Percentiles rank a stretch among this genome's conserved stretches.
Conservation (phyloP, 1,139 yeast genomes). For the Trichomonascaceae sp. region DNA sequence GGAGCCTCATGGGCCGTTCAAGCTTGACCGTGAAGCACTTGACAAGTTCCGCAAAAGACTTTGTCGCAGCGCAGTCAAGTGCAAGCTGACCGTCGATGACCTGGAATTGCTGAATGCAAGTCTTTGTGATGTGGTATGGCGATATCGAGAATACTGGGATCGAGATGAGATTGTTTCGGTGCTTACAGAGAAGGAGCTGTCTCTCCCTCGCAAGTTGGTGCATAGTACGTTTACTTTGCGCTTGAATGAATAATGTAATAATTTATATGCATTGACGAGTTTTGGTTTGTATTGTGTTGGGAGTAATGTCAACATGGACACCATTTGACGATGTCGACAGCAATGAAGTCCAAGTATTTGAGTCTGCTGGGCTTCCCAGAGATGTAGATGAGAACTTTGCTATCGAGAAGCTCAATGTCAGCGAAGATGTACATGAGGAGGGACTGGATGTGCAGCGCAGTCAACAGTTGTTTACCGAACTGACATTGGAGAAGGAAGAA, state of each 20-base stretch:
- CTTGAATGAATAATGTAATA: slow-evolving; percentile 4
- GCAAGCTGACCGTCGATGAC: slow-evolving; percentile 35
- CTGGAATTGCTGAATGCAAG: slow-evolving; percentile 64
- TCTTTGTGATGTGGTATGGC: slow-evolving; percentile 67
- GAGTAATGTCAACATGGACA: neutral
- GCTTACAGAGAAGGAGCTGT: slow-evolving; percentile 10
- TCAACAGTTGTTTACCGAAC: too few relatives aligned
- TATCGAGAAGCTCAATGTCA: too few relatives aligned
- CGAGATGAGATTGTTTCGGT: slow-evolving; percentile 29
- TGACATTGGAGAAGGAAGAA: slow-evolving; percentile 1
- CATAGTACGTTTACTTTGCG: slow-evolving; percentile 1
- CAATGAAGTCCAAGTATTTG: too few relatives aligned
- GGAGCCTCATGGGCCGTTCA: neutral
- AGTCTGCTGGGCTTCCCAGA: too few relatives aligned
- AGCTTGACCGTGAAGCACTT: slow-evolving; percentile 2
- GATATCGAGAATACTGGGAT: slow-evolving; percentile 52
- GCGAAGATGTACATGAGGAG: too few relatives aligned
- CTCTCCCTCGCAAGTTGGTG: slow-evolving; percentile 1
- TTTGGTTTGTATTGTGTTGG: slow-evolving; percentile 4
- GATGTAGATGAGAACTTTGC: too few relatives aligned
- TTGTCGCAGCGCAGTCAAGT: neutral
- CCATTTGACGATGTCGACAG: neutral
- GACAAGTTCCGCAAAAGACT: slow-evolving; percentile 3
- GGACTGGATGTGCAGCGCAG: too few relatives aligned
- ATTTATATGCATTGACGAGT: slow-evolving; percentile 1